These are phyloP conservation scores for Amanita polypyramis DNA, from an alignment of 768 basidiomycete species.

Conservation along the genomic window DNA sequence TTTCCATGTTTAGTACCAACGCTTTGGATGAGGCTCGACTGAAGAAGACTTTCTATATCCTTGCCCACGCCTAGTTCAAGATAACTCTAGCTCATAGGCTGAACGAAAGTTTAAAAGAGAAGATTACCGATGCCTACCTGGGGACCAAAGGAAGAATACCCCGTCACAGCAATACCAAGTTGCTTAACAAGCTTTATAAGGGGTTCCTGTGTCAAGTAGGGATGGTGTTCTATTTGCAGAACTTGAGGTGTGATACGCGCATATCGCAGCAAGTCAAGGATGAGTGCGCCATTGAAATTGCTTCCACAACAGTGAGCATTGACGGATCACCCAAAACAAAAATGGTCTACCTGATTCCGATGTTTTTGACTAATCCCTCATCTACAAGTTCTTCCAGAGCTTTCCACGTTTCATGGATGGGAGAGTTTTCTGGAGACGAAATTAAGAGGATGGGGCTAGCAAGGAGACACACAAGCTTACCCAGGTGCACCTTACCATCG, in stretches of 20 bases:
- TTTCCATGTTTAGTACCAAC: conserved; percentile 42
- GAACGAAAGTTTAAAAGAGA: conserved; percentile 12
- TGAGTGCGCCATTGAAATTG: conserved; percentile 62
- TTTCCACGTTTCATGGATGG: conserved; percentile 75
- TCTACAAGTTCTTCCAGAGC: conserved; percentile 77
- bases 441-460: not conserved
- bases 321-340: not conserved
- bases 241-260: conserved; percentile 62
- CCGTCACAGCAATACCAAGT: conserved; percentile 52
- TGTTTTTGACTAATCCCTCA: conserved; percentile 60
- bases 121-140: conserved; percentile 17
- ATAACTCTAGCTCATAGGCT: conserved; percentile 29
- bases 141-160: conserved; percentile 46
- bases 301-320: conserved; percentile 23
- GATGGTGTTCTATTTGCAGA: conserved; percentile 66
- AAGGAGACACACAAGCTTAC: conserved; percentile 22
- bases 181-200: conserved; percentile 43
- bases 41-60: conserved; percentile 39
- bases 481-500: conserved; percentile 56
- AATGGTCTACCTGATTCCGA: conserved; percentile 56
- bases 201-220: conserved; percentile 54
- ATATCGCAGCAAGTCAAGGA: conserved; percentile 72
- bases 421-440: conserved; percentile 39
- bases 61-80: conserved; percentile 58
- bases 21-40: conserved; percentile 30